Evolutionary conservation across 108 stramenopile genomes (phyloP), one percentile per base, ranked within the genome.

Genomic region (Thalassiosira profunda): DNA sequence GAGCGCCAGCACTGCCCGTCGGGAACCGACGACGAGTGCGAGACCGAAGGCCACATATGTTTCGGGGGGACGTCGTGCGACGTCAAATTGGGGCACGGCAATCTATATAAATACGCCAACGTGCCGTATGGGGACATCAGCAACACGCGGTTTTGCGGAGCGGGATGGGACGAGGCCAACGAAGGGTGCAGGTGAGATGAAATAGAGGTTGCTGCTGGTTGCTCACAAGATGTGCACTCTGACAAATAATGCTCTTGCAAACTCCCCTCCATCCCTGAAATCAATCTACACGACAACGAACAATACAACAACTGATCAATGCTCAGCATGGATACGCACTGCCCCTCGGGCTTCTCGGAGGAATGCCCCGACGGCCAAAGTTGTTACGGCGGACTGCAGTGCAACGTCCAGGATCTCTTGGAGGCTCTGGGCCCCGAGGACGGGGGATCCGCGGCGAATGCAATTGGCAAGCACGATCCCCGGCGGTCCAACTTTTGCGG

Each of bases 11-110:
- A 54, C 54, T 72, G 71, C 43, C 71, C 71, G 17, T 28, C 15
- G 4, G 51, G 51, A 52, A 52, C 28, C n/a, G 58, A 60, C 58
- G 58, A 42, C n/a, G 20, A 44, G 9, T 38, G 41, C 58, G 47
- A 30, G 14, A 63, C 54, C 18, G 63, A 40, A n/a, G 63, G 63
- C 11, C 63, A 65, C 38, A 65, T 65, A 21, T 74, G 72, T 30
- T 74, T 65, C 15, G 72, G 72, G 14, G 72, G 72, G 15, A 74
- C 72, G 47, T 24, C 37, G 14, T 74, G 72, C 12, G 63, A 74
- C 42, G n/a, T n/a, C 18, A 48, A 43, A 10, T 14, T 25, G 30
- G 72, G 72, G 1, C 63, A 74, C 24, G 72, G 72, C 1, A 61
- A 48, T 36, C 51, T 49, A 49, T 74, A 65, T 40, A 45, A 37